Percentiles rank a stretch among this genome's conserved stretches.
Conservation (phyloP, 2,329 filamentous ascomycete genomes). For the Exserohilum turcica region DNA sequence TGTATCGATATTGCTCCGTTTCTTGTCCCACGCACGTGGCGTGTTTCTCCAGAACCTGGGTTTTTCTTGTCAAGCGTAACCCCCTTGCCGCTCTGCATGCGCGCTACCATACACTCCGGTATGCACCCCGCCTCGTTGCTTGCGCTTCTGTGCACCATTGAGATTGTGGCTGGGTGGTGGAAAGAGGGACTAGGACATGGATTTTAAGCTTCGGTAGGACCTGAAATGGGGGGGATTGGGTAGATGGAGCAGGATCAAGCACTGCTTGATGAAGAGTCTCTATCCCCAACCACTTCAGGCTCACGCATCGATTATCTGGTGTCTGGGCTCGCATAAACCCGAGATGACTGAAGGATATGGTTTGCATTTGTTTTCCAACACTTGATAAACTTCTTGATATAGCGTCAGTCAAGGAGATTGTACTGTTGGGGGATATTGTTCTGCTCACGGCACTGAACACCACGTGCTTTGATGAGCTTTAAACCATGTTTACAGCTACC, state of each 20-base stretch:
- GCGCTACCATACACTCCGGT: background rate
- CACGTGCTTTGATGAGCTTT: background rate
- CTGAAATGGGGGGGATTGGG: background rate
- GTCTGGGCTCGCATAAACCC: too few species aligned
- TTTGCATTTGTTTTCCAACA: too few species aligned
- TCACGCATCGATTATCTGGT: background rate
- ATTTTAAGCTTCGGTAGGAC: background rate
- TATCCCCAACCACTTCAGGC: too few species aligned
- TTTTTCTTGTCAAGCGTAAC: background rate
- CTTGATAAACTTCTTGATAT: too few species aligned
- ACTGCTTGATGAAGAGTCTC: background rate
- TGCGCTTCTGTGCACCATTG: conserved; percentile 3
- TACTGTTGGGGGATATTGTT: background rate
- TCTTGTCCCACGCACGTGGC: background rate
- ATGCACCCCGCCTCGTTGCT: conserved; percentile 5
- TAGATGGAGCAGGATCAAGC: background rate
- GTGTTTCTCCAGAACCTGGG: conserved; percentile 6
- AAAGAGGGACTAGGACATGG: background rate
- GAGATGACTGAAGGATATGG: too few species aligned
- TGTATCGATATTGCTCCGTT: conserved; percentile 2
- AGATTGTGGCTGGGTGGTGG: background rate
- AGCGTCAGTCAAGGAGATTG: background rate
- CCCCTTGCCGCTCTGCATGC: conserved; percentile 5
- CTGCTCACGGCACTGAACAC: background rate
- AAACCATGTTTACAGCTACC: background rate